Conservation (phyloP, 306 rosid species). For the Prunus davidiana region DNA sequence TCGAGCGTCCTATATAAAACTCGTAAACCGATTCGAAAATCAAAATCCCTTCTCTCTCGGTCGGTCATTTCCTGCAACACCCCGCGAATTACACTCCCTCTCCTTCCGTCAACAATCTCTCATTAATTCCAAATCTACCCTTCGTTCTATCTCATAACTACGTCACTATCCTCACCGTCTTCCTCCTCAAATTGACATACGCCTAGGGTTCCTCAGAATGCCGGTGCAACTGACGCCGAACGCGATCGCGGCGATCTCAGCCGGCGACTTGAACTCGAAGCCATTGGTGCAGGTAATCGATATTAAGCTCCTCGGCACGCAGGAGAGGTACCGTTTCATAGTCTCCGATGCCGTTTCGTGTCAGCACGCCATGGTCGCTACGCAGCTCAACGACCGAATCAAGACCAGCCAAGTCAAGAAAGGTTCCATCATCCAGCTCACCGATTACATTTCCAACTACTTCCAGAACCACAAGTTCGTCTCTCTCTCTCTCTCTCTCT, state of each 20-base stretch:
- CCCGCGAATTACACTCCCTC: conserved; percentile 14
- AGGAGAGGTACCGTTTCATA: conserved; percentile 71
- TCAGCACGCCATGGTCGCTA: conserved; percentile 75
- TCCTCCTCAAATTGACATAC: background rate
- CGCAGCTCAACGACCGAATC: conserved; percentile 70
- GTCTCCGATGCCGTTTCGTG: conserved; percentile 66
- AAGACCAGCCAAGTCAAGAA: conserved; percentile 49
- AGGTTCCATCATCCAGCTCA: conserved; percentile 84
- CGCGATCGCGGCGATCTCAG: conserved; percentile 59
- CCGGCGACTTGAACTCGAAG: conserved; percentile 74
- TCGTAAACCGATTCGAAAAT: background rate
- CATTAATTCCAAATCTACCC: background rate
- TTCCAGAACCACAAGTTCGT: conserved; percentile 73
- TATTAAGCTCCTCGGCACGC: conserved; percentile 44
- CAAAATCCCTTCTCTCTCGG: background rate
- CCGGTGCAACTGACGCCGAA: conserved; percentile 78
- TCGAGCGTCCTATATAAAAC: background rate
- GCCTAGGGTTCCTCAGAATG: conserved; percentile 42
- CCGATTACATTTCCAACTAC: conserved; percentile 67
- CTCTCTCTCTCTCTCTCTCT: conserved; percentile 5
- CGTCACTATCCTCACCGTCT: background rate
- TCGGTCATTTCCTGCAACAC: background rate
- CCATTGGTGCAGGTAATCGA: conserved; percentile 83
- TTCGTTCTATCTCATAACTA: background rate
- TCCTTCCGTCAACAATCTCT: background rate